Conservation (phyloP, 345 rosid species). For the Salix koriyanagi region DNA sequence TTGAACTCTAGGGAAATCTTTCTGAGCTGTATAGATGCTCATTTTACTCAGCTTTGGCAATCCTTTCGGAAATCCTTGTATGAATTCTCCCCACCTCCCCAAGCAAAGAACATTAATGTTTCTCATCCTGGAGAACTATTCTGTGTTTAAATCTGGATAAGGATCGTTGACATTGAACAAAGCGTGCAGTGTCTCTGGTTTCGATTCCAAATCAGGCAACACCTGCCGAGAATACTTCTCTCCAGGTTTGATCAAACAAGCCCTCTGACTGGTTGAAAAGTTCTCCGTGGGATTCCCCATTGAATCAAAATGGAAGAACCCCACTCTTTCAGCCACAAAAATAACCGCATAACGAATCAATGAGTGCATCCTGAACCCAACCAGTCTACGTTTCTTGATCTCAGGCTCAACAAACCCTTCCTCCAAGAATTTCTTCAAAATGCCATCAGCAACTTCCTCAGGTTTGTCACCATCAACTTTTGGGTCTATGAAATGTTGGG, state of each 20-base stretch:
- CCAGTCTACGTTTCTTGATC: constrained; percentile 20
- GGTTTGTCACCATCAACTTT: not conserved
- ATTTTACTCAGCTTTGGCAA: constrained; percentile 30
- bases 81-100: constrained; percentile 46
- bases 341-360: constrained; percentile 39
- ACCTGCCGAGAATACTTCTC: not conserved
- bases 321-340: constrained; percentile 11
- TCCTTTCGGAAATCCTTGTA: not conserved
- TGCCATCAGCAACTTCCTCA: not conserved
- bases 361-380: constrained; percentile 42
- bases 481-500: no score
- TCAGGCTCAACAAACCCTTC: constrained; percentile 36
- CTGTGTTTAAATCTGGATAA: constrained; percentile 35
- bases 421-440: constrained; percentile 16
- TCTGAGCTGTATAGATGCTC: constrained; percentile 26
- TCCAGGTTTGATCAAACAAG: constrained; percentile 36
- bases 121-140: constrained; percentile 34
- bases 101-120: constrained; percentile 33
- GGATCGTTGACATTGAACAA: constrained; percentile 47
- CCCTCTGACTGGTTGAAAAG: constrained; percentile 13
- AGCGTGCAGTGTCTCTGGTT: constrained; percentile 19
- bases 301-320: constrained; percentile 21
- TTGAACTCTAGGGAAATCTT: not conserved
- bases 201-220: not conserved
- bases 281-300: constrained; percentile 24